Evolutionary conservation across 164 flowering plant genomes (phyloP), one percentile per base, ranked within the genome.

Genomic region (Chloranthus sessilifolius): DNA sequence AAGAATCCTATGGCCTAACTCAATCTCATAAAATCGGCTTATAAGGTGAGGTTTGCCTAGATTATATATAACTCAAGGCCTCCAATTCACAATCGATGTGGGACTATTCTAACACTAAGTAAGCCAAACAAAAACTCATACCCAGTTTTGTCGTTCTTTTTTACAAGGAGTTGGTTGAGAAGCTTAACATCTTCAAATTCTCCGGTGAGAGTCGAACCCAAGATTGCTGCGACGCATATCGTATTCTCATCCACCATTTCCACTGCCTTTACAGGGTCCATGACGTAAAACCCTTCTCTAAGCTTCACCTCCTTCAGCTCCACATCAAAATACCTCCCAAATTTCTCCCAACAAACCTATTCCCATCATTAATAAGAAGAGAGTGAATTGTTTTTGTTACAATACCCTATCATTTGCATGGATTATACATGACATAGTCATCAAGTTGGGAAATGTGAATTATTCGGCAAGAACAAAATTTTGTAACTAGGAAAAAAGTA

Each of bases 301-400:
- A 58, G 48, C 47, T 58, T 58, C 55, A 58, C 61, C 15, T 58
- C 61, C 39, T 50, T 58, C 22, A 58, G 12, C 27, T 58, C 61
- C 10, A 58, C 61, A 7, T 58, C 61, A 14, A 57, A 57, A 27
- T 57, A 56, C 24, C 52, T 34, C 1, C 44, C 59, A 37, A 56
- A 56, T 46, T 56, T 56, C 60, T 56, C 60, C 61, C 55, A 58
- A 17, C 61, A 58, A 15, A 58, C 61, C 51, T 55, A 37, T 34
- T 8, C 16, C n/a, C n/a, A n/a, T n/a, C n/a, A n/a, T n/a, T n/a
- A n/a, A n/a, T n/a, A n/a, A n/a, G n/a, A n/a, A n/a, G n/a, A n/a
- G n/a, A n/a, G n/a, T n/a, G n/a, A n/a, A n/a, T n/a, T n/a, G n/a
- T n/a, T n/a, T n/a, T n/a, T n/a, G n/a, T n/a, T n/a, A n/a, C 16